Conservation (phyloP, 169 alveolate genomes). For the Plasmodium inui region DNA sequence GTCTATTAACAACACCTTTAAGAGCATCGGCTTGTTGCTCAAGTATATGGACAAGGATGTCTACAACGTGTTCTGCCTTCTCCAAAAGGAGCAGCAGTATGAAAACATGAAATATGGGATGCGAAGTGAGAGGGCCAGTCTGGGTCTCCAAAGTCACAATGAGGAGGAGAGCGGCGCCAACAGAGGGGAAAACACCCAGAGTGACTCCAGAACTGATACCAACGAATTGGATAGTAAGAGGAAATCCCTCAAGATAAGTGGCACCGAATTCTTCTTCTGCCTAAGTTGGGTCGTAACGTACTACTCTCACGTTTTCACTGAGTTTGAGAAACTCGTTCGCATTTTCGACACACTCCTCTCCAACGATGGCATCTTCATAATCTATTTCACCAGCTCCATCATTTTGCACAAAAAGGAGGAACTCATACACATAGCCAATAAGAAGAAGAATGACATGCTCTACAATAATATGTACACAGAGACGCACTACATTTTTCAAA, state of each 20-base stretch:
- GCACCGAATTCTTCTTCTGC: constrained; percentile 70
- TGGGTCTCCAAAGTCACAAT: not conserved
- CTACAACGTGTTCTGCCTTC: constrained; percentile 48
- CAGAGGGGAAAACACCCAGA: not conserved
- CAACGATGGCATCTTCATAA: constrained; percentile 64
- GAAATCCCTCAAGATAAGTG: constrained; percentile 31
- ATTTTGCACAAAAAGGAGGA: constrained; percentile 46
- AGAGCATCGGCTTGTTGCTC: constrained; percentile 40
- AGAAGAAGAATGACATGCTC: constrained; percentile 15
- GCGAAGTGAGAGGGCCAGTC: not conserved
- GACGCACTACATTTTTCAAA: constrained; percentile 71
- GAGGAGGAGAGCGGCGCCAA: not conserved
- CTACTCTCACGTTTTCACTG: constrained; percentile 61
- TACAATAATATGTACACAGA: constrained; percentile 59
- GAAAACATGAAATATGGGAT: constrained; percentile 28
- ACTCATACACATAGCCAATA: constrained; percentile 30
- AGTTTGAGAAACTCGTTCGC: constrained; percentile 56
- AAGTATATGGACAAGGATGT: constrained; percentile 58
- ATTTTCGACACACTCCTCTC: constrained; percentile 65
- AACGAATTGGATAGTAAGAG: not conserved
- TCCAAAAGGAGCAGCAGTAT: constrained; percentile 59
- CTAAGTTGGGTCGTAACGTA: constrained; percentile 73
- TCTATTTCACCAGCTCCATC: constrained; percentile 64
- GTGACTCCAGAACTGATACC: not conserved
- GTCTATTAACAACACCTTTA: constrained; percentile 61